Evolutionary conservation across 192 early-diverging fungal genomes (phyloP), one percentile per base, ranked within the genome.

Genomic region (Cladochytrium replicatum): DNA sequence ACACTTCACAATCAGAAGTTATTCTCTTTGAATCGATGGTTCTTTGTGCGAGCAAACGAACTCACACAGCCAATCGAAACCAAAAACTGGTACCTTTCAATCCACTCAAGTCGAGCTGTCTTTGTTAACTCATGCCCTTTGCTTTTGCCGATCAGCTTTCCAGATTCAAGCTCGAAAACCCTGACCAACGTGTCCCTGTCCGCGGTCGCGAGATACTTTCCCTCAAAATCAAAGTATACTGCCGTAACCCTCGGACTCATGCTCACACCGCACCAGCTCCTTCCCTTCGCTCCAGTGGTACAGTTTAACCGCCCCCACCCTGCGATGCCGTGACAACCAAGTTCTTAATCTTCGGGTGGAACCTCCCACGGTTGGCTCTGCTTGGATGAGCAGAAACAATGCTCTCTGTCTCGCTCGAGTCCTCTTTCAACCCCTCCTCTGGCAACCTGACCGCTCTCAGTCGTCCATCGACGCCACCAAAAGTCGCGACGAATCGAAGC

Each of bases 151-250:
- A 88, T 21, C 3, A 80, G 52, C 19, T 78, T 50, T 1, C 78
- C 83, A 0, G 66, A 71, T 24, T 68, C 66, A 9, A 74, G 66
- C 42, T 85, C 74, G 46, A 82, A 78, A 2, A 92, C 49, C 4
- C 72, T 71, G 9, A 94, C 55, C 55, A 77, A 70, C 45, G 77
- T 84, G 49, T 88, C 82, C 29, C 55, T 77, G 9, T 80, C 76
- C 2, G 74, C 61, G 0, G 80, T 74, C 6, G 78, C 87, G 32
- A 91, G 67, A 28, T 60, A 58, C 21, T 49, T 61, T 13, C 91
- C 91, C 24, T 78, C 69, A 8, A 69, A 69, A 34, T 45, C 61
- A 49, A 69, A 69, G 7, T 43, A 40, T 41, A 13, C 17, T 37
- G 17, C 17, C 17, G 13, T 37, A 13, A 37, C 34, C 13, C 13